phyloP scores from a whole-genome alignment of 345 rosid species.

The Linum usitatissimum region DNA sequence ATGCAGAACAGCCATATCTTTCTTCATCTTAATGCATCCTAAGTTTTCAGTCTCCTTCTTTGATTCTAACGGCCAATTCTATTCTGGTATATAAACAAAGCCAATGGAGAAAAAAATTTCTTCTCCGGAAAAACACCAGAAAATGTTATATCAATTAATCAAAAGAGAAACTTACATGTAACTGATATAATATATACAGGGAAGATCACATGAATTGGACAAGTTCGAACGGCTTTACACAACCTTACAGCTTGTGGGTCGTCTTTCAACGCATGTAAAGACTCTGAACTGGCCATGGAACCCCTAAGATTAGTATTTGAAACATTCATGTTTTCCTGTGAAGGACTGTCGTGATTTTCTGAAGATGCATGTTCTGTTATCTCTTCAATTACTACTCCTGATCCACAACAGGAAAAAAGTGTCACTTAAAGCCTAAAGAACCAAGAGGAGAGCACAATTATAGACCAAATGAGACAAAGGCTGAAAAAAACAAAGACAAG shows the following conservation, averaged over 20 bases:
- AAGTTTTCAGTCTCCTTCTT: neutral
- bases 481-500: neutral
- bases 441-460: conserved; percentile 5
- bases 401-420: neutral
- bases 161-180: neutral
- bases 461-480: conserved; percentile 4
- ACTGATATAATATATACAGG: conserved; percentile 2
- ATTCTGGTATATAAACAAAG: neutral
- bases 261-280: conserved; percentile 50
- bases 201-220: neutral
- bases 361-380: no score
- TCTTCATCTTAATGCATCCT: no score
- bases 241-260: conserved; percentile 82
- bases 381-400: conserved; percentile 67
- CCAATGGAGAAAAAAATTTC: neutral
- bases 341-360: conserved; percentile 21
- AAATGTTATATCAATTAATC: neutral
- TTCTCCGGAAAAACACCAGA: neutral
- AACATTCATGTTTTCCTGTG: conserved; percentile 16
- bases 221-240: neutral
- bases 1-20: no score
- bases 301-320: conserved; percentile 14
- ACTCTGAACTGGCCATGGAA: conserved; percentile 33
- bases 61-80: neutral
- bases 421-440: neutral